Conservation (phyloP, 768 basidiomycete genomes). For the Psilocybe sp. region DNA sequence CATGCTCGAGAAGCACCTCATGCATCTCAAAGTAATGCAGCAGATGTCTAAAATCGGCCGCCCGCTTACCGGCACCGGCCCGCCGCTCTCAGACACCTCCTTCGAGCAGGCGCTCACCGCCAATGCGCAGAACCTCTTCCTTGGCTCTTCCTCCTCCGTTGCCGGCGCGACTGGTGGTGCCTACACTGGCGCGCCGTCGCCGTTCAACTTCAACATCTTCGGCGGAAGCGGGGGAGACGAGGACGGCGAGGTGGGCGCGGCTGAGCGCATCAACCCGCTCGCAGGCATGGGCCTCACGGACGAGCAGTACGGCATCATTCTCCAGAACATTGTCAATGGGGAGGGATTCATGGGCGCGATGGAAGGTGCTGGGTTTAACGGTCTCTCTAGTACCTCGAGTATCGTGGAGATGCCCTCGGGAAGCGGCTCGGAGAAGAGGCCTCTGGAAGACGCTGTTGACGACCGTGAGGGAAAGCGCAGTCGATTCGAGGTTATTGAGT, state of each 20-base stretch:
- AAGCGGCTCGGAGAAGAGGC: constrained; percentile 20
- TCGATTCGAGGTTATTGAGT: constrained; percentile 62
- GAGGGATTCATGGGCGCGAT: constrained; percentile 52
- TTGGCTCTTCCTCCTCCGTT: constrained; percentile 8
- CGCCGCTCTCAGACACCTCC: constrained; percentile 51
- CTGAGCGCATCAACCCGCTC: constrained; percentile 67
- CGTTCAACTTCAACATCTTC: constrained; percentile 23
- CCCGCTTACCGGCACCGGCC: constrained; percentile 52
- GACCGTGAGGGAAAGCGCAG: constrained; percentile 53
- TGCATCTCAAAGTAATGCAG: constrained; percentile 84
- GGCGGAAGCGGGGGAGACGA: constrained; percentile 18
- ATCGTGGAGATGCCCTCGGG: constrained; percentile 6
- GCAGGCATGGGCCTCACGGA: constrained; percentile 87
- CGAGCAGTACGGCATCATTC: constrained; percentile 80
- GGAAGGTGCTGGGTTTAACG: constrained; percentile 16
- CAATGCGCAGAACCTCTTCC: constrained; percentile 11
- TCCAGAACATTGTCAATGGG: constrained; percentile 69
- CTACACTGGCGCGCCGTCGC: constrained; percentile 10
- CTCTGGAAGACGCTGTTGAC: constrained; percentile 23
- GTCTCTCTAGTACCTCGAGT: constrained; percentile 5
- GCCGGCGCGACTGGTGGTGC: not conserved
- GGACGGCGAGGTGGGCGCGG: constrained; percentile 43
- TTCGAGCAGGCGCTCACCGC: constrained; percentile 54
- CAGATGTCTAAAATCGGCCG: constrained; percentile 67
- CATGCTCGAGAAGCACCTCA: constrained; percentile 94